Conservation (phyloP, 2,329 filamentous ascomycete species). For the Claviceps capensis region DNA sequence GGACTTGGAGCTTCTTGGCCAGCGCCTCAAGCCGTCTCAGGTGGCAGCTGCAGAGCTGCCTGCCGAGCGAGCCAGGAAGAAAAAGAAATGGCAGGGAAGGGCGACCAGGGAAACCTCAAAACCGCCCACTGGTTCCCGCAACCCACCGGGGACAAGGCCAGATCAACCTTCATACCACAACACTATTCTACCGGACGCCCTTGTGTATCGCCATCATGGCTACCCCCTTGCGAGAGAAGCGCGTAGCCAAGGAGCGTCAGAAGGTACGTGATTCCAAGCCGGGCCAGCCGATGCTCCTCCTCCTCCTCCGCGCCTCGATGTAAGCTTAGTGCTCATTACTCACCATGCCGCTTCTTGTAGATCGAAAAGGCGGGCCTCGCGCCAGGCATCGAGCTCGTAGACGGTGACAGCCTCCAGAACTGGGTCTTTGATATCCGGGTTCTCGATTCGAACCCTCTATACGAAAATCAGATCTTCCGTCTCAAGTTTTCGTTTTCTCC, state of each 20-base stretch:
- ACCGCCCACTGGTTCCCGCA: neutral
- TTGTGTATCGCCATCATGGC: slow-evolving; percentile 11
- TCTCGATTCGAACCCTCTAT: slow-evolving; percentile 80
- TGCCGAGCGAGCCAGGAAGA: neutral
- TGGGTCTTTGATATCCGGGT: slow-evolving; percentile 91
- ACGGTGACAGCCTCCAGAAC: slow-evolving; percentile 58
- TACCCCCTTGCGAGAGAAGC: slow-evolving; percentile 13
- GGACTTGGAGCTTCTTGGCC: neutral
- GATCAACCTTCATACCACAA: neutral
- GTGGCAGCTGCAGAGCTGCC: neutral
- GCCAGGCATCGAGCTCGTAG: slow-evolving; percentile 65
- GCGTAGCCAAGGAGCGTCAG: slow-evolving; percentile 17
- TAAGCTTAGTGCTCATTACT: slow-evolving; percentile 5
- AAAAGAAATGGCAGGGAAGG: too few relatives aligned
- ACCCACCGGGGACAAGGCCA: neutral
- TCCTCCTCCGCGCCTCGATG: neutral
- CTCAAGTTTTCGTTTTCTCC: slow-evolving; percentile 76
- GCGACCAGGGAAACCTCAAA: neutral
- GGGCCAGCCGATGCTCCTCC: neutral
- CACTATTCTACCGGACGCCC: neutral
- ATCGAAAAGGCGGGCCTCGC: slow-evolving; percentile 42
- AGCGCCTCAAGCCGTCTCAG: neutral
- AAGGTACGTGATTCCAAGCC: slow-evolving; percentile 10
- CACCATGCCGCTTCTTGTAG: slow-evolving; percentile 20
- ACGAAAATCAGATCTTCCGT: slow-evolving; percentile 65